A percentile compares a stretch with the other conserved stretches of the same genome.
phyloP scores from a whole-genome alignment of 2,329 filamentous ascomycete genomes.

The Trichoderma semiorbis region DNA sequence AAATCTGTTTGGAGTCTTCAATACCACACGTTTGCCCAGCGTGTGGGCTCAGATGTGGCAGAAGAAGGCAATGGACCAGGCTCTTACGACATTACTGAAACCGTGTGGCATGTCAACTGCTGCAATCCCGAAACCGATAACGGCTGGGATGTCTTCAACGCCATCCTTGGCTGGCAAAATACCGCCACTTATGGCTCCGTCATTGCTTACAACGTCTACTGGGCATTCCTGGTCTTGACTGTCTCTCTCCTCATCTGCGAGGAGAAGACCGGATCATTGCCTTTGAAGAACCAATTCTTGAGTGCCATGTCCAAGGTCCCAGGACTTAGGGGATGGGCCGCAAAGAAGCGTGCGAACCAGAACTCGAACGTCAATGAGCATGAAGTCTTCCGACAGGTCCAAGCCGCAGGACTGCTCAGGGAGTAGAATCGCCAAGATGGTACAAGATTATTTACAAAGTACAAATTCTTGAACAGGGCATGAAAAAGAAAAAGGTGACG shows the following conservation, averaged over 20 bases:
- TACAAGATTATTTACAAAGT: background rate
- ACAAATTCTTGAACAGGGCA: background rate
- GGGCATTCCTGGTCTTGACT: constrained; percentile 49
- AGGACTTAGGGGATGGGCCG: background rate
- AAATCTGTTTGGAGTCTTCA: constrained; percentile 71
- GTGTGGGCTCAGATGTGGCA: constrained; percentile 53
- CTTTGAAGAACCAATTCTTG: constrained; percentile 10
- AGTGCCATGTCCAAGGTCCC: background rate
- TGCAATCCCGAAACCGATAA: constrained; percentile 63
- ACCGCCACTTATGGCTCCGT: constrained; percentile 85
- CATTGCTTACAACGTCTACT: constrained; percentile 84
- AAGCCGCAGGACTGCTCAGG: constrained; percentile 8
- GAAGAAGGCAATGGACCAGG: constrained; percentile 38
- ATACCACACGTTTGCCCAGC: constrained; percentile 50
- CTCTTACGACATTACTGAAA: constrained; percentile 73
- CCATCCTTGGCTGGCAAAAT: constrained; percentile 75
- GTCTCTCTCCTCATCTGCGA: constrained; percentile 12
- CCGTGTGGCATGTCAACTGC: constrained; percentile 78
- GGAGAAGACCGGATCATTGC: constrained; percentile 10
- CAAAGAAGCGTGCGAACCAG: constrained; percentile 2
- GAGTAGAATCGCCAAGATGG: background rate
- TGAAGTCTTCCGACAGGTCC: constrained; percentile 12
- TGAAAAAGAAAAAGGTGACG: background rate
- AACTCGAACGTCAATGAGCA: background rate
- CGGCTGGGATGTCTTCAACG: constrained; percentile 71